phyloP scores from a whole-genome alignment of 768 basidiomycete genomes.

The Mycena floridula region DNA sequence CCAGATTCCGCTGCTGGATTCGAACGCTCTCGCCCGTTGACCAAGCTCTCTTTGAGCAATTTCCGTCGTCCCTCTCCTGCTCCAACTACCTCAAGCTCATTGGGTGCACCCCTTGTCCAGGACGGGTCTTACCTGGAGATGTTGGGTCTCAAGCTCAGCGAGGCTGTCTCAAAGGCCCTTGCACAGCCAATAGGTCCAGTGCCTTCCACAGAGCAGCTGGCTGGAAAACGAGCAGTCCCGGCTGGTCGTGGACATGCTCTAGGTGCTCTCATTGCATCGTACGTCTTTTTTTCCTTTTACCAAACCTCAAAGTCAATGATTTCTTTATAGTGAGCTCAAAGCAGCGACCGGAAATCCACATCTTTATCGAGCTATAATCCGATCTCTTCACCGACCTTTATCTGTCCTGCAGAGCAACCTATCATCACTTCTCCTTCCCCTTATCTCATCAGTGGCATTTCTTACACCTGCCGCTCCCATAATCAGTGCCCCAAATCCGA shows the following conservation, averaged over 20 bases:
- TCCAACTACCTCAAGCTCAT: conserved; percentile 23
- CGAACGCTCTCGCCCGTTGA: conserved; percentile 49
- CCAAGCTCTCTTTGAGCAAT: conserved; percentile 52
- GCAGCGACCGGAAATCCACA: conserved; percentile 58
- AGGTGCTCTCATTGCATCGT: conserved; percentile 68
- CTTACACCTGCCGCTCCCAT: conserved; percentile 44
- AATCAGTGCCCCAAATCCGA: conserved; percentile 44
- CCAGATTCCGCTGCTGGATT: conserved; percentile 30
- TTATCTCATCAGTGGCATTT: conserved; percentile 62
- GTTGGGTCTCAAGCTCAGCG: conserved; percentile 70
- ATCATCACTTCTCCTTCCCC: conserved; percentile 59
- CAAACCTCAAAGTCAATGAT: conserved; percentile 6
- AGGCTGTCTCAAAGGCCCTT: conserved; percentile 74
- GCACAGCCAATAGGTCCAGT: conserved; percentile 56
- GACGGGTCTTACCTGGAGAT: conserved; percentile 79
- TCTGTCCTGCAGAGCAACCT: conserved; percentile 70
- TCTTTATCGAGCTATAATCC: conserved; percentile 61
- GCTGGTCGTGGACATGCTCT: conserved; percentile 62
- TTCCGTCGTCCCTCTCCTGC: conserved; percentile 55
- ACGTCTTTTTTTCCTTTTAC: conserved; percentile 24
- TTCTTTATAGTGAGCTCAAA: conserved; percentile 54
- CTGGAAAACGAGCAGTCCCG: conserved; percentile 70
- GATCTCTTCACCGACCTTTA: conserved; percentile 69
- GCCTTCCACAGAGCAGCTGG: conserved; percentile 43
- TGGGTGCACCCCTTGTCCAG: conserved; percentile 49